Evolutionary conservation across 164 flowering plant species (phyloP).

Genomic region (Umbellularia californica): DNA sequence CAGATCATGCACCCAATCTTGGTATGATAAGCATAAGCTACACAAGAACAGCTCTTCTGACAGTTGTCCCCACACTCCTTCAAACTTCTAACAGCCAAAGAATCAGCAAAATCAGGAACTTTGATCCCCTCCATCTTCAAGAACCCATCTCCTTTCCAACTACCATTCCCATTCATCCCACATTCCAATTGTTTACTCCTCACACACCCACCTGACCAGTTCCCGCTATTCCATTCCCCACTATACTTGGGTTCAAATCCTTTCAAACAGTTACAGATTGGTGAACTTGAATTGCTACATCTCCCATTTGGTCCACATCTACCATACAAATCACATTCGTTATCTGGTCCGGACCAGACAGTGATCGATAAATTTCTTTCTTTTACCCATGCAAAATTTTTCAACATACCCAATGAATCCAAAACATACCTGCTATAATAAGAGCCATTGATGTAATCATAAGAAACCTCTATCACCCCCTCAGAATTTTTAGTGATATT

Average conservation of each 20-base stretch:
- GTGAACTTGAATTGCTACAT: conserved; percentile 3
- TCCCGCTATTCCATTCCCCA: conserved; percentile 10
- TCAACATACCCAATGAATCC: neutral
- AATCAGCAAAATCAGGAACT: conserved; percentile 10
- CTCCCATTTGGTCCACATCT: conserved; percentile 16
- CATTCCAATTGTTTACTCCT: conserved; percentile 14
- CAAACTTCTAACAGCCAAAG: neutral
- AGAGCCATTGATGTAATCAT: neutral
- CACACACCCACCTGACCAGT: conserved; percentile 17
- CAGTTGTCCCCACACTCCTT: conserved; percentile 1
- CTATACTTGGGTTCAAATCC: conserved; percentile 12
- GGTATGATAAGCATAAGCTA: conserved; percentile 3
- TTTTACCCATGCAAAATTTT: neutral
- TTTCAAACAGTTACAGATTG: conserved; percentile 12
- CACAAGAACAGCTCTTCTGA: conserved; percentile 13
- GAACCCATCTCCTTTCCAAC: neutral
- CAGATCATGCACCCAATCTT: conserved; percentile 5
- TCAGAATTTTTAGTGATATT: neutral
- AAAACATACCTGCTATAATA: neutral
- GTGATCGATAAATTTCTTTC: neutral
- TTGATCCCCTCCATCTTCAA: neutral
- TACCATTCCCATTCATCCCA: conserved; percentile 5
- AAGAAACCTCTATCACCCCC: neutral
- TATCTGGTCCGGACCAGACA: neutral
- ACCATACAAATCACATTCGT: conserved; percentile 11